Base-by-base conservation (phyloP, 2,329 filamentous ascomycete species). In the Xylaria hypoxylon region DNA sequence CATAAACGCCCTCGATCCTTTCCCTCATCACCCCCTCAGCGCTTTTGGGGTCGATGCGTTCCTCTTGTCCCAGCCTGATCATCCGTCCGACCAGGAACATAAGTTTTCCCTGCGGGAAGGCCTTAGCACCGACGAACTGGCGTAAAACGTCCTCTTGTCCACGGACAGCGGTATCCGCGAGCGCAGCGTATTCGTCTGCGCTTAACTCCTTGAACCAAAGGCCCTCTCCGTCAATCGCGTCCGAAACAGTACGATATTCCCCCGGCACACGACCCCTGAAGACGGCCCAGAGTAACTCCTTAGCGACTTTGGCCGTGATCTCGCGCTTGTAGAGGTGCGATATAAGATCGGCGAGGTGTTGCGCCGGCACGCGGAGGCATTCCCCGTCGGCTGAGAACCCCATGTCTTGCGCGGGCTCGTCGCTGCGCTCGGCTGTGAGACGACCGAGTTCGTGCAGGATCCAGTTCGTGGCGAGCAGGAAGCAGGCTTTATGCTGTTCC, bases 391-490 rank as follows among this genome's bases (percentile, higher is more conserved):
- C 71, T 0, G 82, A 82, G 66, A 85, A 45, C 65, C 78, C 26
- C 77, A 77, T 68, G 6, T 74, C 70, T 10, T 73, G 77, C 68
- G 38, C 78, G 72, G 47, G 78, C 74, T 70, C 70, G 19, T 73
- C 71, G 50, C 75, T 78, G 15, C 77, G 72, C 5, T 87, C 85
- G 1, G 86, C 84, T 13, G 87, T 88, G 11, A 93, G 79, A 1
- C 90, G 89, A 7, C 91, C 92, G 2, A 94, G 83, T 73, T 94
- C 91, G 73, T 94, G 91, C 33, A 94, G 83, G 51, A 92, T 89
- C 91, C 88, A 90, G 73, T 90, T 90, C 2, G 83, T 84, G 4
- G 83, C 83, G 4, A 89, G 77, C 4, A 81, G 78, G 10, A 84
- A 83, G 61, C 82, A 80, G 0, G 70, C 73, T 40, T 70, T 35